Conservation (phyloP, 1,139 yeast genomes). For the Lodderomyces metapsilosis region DNA sequence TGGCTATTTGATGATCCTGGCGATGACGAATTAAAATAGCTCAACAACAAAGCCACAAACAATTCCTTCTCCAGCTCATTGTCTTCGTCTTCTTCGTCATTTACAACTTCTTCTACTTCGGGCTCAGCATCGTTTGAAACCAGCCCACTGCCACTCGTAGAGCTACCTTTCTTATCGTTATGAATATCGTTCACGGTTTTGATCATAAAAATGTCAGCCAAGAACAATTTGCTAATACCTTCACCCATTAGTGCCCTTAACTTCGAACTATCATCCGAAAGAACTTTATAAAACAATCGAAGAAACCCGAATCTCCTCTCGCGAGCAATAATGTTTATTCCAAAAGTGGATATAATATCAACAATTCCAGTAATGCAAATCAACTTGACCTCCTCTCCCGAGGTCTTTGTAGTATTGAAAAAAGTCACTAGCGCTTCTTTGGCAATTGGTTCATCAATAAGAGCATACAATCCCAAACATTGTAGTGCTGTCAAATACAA, state of each 20-base stretch:
- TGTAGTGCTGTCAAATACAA: slow-evolving; percentile 65
- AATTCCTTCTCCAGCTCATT: slow-evolving; percentile 40
- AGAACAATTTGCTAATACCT: slow-evolving; percentile 77
- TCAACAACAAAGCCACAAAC: slow-evolving; percentile 66
- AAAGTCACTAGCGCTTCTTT: slow-evolving; percentile 61
- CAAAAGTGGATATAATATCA: slow-evolving; percentile 78
- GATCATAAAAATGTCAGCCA: slow-evolving; percentile 63
- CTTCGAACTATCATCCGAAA: slow-evolving; percentile 59
- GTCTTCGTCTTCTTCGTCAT: slow-evolving; percentile 17
- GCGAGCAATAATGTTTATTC: slow-evolving; percentile 62
- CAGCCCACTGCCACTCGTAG: not conserved
- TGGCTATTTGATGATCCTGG: slow-evolving; percentile 63
- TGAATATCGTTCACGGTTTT: slow-evolving; percentile 7
- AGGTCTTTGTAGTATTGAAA: slow-evolving; percentile 62
- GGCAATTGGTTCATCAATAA: slow-evolving; percentile 67
- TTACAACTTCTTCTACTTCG: slow-evolving; percentile 2
- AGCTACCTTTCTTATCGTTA: not conserved
- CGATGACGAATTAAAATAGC: slow-evolving; percentile 66
- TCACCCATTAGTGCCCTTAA: slow-evolving; percentile 84
- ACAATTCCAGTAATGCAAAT: slow-evolving; percentile 69
- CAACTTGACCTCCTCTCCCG: slow-evolving; percentile 59
- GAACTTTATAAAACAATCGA: slow-evolving; percentile 64
- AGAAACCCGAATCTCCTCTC: slow-evolving; percentile 65
- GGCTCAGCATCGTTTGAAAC: not conserved
- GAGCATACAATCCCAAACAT: slow-evolving; percentile 78